A percentile compares a stretch with the other conserved stretches of the same genome.
Conservation (phyloP, 176 grass and related monocot genomes). For the Avena insularis region DNA sequence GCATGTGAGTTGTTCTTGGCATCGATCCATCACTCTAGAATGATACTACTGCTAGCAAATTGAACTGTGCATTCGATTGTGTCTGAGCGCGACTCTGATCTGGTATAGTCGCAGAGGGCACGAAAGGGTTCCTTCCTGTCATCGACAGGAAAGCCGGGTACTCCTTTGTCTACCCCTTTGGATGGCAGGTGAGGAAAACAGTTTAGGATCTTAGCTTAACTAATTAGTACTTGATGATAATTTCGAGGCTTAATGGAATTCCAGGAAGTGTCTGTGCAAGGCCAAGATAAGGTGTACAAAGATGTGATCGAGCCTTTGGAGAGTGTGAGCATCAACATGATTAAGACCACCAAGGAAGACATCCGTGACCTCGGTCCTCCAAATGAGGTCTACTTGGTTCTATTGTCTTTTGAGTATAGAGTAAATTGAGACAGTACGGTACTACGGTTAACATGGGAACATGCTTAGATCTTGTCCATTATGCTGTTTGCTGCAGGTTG, state of each 20-base stretch:
- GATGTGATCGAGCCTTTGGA: conserved; percentile 93
- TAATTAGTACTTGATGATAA: neutral
- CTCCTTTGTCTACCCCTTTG: conserved; percentile 88
- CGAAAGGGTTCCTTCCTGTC: conserved; percentile 83
- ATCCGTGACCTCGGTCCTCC: conserved; percentile 83
- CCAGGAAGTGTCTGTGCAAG: conserved; percentile 86
- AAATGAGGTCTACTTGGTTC: conserved; percentile 51
- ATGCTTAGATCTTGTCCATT: neutral
- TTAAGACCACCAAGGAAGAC: conserved; percentile 80
- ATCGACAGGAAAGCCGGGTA: conserved; percentile 72
- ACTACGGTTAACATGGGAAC: neutral
- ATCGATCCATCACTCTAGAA: neutral
- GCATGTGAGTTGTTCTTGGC: conserved; percentile 63
- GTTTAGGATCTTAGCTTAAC: neutral
- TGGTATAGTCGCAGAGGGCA: conserved; percentile 88
- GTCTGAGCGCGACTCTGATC: conserved; percentile 85
- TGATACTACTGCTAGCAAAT: neutral
- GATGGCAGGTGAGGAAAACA: conserved; percentile 67
- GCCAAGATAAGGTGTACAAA: conserved; percentile 98
- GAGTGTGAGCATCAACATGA: conserved; percentile 84
- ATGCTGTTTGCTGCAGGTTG: conserved; percentile 57
- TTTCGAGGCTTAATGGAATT: neutral
- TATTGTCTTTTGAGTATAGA: neutral
- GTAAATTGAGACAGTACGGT: neutral
- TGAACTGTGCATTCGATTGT: conserved; percentile 33